phyloP scores from a whole-genome alignment of 352 stramenopile genomes.

The Globisporangium nagaii region DNA sequence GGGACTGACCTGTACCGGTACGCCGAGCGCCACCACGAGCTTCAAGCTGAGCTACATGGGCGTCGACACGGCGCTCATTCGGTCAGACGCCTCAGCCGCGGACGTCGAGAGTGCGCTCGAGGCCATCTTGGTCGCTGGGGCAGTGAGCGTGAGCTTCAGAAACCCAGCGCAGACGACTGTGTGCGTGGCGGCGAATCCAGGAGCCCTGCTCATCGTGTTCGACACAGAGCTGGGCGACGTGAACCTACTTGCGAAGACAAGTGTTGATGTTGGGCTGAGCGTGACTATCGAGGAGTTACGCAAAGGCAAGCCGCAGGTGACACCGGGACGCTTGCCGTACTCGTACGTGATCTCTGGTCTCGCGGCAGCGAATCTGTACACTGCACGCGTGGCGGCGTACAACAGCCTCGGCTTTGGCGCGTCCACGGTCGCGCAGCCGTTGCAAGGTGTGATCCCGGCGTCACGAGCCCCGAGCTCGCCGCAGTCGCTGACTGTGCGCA shows the following conservation, averaged over 20 bases:
- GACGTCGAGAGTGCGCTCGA: conserved; percentile 54
- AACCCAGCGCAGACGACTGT: conserved; percentile 33
- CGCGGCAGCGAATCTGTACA: conserved; percentile 71
- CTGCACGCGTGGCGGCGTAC: conserved; percentile 90
- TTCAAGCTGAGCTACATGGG: conserved; percentile 73
- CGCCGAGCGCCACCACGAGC: conserved; percentile 11
- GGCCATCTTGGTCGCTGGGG: conserved; percentile 47
- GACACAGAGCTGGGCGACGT: conserved; percentile 47
- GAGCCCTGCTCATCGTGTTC: conserved; percentile 51
- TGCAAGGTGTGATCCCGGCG: conserved; percentile 26
- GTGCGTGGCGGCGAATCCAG: conserved; percentile 27
- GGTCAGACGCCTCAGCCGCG: conserved; percentile 24
- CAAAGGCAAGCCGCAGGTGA: conserved; percentile 50
- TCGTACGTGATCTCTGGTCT: conserved; percentile 83
- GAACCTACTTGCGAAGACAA: conserved; percentile 13
- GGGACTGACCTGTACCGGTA: conserved; percentile 36
- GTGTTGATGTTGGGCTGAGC: conserved; percentile 2
- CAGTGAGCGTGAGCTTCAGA: conserved; percentile 42
- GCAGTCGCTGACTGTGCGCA: conserved; percentile 74
- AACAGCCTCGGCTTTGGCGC: conserved; percentile 91
- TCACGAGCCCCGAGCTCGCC: conserved; percentile 54
- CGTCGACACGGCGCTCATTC: conserved; percentile 34
- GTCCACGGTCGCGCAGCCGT: conserved; percentile 41
- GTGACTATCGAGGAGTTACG: conserved; percentile 26
- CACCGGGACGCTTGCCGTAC: conserved; percentile 73